A percentile compares a stretch with the other conserved stretches of the same genome.
phyloP scores from a whole-genome alignment of 2,329 filamentous ascomycete genomes.

The Furcasterigmium sp. region DNA sequence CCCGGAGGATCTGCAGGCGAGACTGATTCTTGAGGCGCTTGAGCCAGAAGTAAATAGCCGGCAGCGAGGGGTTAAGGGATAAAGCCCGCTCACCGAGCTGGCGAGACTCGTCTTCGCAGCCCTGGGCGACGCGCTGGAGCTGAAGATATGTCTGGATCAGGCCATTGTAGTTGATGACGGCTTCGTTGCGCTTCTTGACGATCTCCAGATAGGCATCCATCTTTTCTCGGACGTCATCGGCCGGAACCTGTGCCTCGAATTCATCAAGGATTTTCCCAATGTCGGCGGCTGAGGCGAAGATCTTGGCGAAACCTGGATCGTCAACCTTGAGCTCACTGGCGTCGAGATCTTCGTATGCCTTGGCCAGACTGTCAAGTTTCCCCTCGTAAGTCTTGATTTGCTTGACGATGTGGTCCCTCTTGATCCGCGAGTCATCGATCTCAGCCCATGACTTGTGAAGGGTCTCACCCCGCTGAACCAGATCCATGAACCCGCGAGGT shows the following conservation, averaged over 20 bases:
- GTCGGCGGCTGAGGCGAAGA: not conserved
- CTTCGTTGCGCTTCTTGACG: not conserved
- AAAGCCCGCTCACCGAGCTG: not conserved
- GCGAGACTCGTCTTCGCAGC: not conserved
- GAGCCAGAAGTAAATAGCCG: not conserved
- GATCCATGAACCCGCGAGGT: not conserved
- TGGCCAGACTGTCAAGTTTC: not conserved
- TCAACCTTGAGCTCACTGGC: not conserved
- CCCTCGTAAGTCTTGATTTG: not conserved
- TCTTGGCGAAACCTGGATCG: not conserved
- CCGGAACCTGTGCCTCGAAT: not conserved
- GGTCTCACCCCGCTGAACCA: not conserved
- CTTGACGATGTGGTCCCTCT: not conserved
- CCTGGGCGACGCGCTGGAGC: not conserved
- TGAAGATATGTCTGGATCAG: not conserved
- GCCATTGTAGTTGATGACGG: not conserved
- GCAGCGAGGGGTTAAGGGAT: not conserved
- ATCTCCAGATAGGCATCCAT: not conserved
- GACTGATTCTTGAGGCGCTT: not conserved
- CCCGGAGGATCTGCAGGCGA: not conserved
- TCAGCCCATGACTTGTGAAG: not conserved
- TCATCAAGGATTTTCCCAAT: not conserved
- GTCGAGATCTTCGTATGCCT: not conserved
- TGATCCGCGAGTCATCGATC: not conserved
- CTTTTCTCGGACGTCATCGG: not conserved